Conservation (phyloP, 1,284 basidiomycete genomes). For the Cryptococcus hybrid region DNA sequence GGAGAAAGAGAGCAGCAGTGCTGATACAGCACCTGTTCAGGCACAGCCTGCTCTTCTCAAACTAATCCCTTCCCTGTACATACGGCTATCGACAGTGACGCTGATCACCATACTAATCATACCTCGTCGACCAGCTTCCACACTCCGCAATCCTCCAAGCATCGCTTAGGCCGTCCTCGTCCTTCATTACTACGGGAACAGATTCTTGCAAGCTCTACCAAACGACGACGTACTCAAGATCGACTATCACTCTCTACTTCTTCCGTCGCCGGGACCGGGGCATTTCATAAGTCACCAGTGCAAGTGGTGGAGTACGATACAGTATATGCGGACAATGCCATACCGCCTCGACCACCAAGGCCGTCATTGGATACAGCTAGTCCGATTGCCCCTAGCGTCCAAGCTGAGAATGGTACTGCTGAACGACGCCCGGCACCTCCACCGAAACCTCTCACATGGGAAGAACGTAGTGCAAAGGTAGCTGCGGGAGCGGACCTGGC, state of each 20-base stretch:
- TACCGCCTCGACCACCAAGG: conserved; percentile 10
- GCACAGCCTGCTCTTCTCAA: background rate
- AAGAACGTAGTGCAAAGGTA: conserved; percentile 7
- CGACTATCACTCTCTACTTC: background rate
- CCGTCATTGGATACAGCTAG: background rate
- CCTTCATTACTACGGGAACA: conserved; percentile 13
- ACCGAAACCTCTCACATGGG: conserved; percentile 2
- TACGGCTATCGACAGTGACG: too few relatives aligned
- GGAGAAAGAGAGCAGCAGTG: background rate
- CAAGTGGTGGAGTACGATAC: conserved; percentile 8
- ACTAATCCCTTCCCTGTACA: background rate
- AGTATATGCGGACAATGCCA: conserved; percentile 5
- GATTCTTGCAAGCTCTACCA: conserved; percentile 8
- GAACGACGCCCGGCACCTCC: background rate
- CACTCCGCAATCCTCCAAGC: background rate
- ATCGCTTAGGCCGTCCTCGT: background rate
- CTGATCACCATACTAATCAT: background rate
- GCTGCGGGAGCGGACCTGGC: conserved; percentile 10
- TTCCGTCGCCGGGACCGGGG: background rate
- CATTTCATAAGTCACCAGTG: background rate
- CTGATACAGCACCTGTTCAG: background rate
- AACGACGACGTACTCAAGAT: conserved; percentile 11
- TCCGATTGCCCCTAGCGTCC: too few relatives aligned
- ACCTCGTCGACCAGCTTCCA: background rate
- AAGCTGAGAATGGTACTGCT: too few relatives aligned